These are phyloP conservation scores for Hypericum perforatum DNA, from an alignment of 345 rosid species.

Conservation along the genomic window DNA sequence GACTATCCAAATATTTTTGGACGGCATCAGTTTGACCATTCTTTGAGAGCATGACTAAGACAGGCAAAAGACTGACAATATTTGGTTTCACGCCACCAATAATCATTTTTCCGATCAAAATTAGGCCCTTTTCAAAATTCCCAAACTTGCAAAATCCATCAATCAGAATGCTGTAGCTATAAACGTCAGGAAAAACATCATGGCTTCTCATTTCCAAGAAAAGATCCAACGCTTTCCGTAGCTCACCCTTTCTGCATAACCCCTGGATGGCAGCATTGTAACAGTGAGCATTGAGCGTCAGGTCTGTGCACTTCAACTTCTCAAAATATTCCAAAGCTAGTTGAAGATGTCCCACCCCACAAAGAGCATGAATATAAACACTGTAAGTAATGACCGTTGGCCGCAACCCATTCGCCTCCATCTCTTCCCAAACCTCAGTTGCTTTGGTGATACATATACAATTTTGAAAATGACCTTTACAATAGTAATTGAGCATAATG, in stretches of 20 bases:
- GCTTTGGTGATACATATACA: conserved; percentile 19
- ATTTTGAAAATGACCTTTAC: conserved; percentile 21
- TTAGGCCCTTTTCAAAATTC: conserved; percentile 29
- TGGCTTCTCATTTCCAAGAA: conserved; percentile 32
- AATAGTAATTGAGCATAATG: conserved; percentile 37
- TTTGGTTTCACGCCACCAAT: conserved; percentile 36
- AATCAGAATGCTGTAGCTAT: conserved; percentile 41
- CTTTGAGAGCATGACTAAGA: conserved; percentile 16
- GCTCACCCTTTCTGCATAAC: conserved; percentile 32
- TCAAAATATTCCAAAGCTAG: conserved; percentile 35
- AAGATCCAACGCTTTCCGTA: conserved; percentile 38
- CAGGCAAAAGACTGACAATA: conserved; percentile 19
- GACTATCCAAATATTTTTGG: conserved; percentile 15
- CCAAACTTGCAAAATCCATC: conserved; percentile 46
- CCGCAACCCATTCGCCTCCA: conserved; percentile 40
- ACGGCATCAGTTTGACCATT: conserved; percentile 20
- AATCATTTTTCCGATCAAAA: conserved; percentile 33
- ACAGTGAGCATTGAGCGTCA: conserved; percentile 42
- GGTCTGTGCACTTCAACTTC: conserved; percentile 37
- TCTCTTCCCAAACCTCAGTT: conserved; percentile 21
- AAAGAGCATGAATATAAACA: conserved; percentile 42
- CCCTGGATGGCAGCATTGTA: conserved; percentile 39
- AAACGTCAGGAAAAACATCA: conserved; percentile 39
- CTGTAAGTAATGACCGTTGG: conserved; percentile 52
- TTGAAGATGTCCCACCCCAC: conserved; percentile 35